Base-by-base conservation (phyloP, 192 early-diverging fungal genomes). In the Rhizoclosmatium globosum region DNA sequence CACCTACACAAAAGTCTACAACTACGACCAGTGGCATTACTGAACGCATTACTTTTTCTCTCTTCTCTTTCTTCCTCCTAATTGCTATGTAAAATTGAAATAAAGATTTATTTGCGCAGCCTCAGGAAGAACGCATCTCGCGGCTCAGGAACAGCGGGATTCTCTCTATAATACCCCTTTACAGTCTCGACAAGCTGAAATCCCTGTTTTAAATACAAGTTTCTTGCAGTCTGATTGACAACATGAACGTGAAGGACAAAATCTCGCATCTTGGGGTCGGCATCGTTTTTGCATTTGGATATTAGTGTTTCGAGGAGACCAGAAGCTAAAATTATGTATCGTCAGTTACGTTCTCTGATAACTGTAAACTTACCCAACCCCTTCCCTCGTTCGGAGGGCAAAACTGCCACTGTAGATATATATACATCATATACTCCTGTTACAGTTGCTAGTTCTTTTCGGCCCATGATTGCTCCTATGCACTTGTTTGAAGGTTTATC, bases 211-310 rank as follows among this genome's bases (percentile, higher is more conserved):
- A 39, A 4, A 53, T 76, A 76, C 23, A 76, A 41, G 6, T 19
- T 47, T 31, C 9, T n/a, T 15, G 74, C 74, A 44, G 31, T 64
- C 39, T 64, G 39, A 67, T 76, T 76, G 13, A 53, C 61, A 0
- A 76, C 74, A 53, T 76, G 74, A 9, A 76, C 74, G 47, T 76
- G 74, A 41, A 76, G 48, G 47, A 46, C 43, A 39, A 64, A 67
- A 13, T 7, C 42, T 19, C 57, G 61, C 46, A 48, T 42, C 11
- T 23, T n/a, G 39, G 17, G 17, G 44, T 76, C 74, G 23, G 43
- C 47, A 42, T 74, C 72, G 0, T 42, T 4, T 43, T 62, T 31
- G 59, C 72, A 74, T 38, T 74, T 74, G 57, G 9, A 4, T 11
- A 74, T 43, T 3, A 74, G 60, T n/a, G 58, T 59, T 47, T 62